phyloP scores from a whole-genome alignment of 192 early-diverging fungal genomes.

The Dispira simplex region DNA sequence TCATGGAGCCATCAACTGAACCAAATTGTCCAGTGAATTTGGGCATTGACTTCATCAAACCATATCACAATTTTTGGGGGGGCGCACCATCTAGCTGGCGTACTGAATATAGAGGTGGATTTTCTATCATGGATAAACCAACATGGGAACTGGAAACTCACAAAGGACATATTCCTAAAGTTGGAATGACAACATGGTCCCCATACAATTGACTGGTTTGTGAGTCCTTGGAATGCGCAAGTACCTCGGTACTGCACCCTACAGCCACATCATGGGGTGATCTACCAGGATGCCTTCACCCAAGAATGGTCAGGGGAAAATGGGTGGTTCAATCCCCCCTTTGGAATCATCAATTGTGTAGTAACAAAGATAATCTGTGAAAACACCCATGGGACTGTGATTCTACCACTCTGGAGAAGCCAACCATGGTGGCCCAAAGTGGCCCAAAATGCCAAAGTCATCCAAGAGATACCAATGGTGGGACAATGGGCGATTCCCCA shows the following conservation, averaged over 20 bases:
- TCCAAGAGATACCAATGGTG: background rate
- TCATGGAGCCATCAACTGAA: background rate
- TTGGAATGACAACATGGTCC: background rate
- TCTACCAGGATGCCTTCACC: background rate
- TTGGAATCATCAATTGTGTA: background rate
- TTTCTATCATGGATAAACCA: conserved; percentile 3
- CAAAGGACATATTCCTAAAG: background rate
- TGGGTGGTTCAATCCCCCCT: conserved; percentile 5
- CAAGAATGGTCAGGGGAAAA: background rate
- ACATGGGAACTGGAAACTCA: background rate
- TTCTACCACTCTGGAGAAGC: background rate
- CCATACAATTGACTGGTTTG: conserved; percentile 9
- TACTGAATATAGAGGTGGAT: background rate
- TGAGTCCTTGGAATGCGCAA: background rate
- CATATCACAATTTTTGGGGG: background rate
- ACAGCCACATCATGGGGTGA: background rate
- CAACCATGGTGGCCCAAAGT: conserved; percentile 3
- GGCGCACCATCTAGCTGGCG: background rate
- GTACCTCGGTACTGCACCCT: background rate
- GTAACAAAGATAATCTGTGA: background rate
- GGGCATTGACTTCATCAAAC: background rate
- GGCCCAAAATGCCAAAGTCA: background rate
- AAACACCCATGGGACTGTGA: background rate
- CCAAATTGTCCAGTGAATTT: background rate
- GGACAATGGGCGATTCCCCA: background rate